phyloP scores from a whole-genome alignment of 176 grass and related monocot genomes.

The Carex myosuroides region DNA sequence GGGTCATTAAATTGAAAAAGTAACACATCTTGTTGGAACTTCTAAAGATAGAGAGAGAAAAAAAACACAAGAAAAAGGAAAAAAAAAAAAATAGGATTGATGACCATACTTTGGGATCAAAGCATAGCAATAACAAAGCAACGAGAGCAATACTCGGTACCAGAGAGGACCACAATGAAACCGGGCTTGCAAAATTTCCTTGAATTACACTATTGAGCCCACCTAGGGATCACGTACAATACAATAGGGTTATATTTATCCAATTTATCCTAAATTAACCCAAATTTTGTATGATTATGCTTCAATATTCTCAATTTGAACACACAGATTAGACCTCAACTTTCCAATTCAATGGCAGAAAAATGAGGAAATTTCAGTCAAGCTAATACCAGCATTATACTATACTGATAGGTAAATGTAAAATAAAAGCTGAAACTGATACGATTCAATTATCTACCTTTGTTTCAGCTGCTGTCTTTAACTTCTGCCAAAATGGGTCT shows the following conservation, averaged over 20 bases:
- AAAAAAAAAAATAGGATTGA: background rate
- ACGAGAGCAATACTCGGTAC: background rate
- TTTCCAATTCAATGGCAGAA: background rate
- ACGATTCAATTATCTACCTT: constrained; percentile 36
- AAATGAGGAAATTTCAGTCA: background rate
- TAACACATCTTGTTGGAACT: background rate
- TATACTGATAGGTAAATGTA: background rate
- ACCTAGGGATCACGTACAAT: background rate
- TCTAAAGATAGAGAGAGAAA: background rate
- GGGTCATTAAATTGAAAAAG: background rate
- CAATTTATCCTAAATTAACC: background rate
- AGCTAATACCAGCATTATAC: background rate
- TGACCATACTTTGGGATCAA: background rate
- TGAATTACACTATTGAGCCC: background rate
- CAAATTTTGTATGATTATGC: background rate
- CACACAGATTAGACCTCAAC: background rate
- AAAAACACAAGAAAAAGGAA: too few relatives aligned
- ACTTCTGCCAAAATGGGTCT: constrained; percentile 63
- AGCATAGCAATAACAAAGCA: background rate
- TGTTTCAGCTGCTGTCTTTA: constrained; percentile 66
- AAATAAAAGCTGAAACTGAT: background rate
- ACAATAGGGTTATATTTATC: background rate
- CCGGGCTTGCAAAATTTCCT: background rate
- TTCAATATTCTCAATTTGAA: background rate
- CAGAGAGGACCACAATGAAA: background rate